Conservation (phyloP, 129 eudicot genomes). For the Pulicaria dysenterica region DNA sequence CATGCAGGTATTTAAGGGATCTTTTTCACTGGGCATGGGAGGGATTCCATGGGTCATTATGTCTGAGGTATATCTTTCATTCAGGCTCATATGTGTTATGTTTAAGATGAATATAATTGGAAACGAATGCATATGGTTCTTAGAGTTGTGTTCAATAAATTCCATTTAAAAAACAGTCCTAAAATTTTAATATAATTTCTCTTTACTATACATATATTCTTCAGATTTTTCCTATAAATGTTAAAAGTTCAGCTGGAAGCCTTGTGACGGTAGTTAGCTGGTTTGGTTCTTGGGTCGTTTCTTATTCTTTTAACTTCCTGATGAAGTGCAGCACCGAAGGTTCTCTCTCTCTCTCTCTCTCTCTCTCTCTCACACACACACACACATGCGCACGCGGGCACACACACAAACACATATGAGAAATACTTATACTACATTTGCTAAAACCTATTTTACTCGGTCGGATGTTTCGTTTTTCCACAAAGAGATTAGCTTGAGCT, state of each 20-base stretch:
- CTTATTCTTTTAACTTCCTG: conserved; percentile 70
- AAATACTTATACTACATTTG: too few relatives aligned
- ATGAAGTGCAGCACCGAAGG: conserved; percentile 76
- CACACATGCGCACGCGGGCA: too few relatives aligned
- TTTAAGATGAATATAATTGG: conserved; percentile 1
- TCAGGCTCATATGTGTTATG: conserved; percentile 7
- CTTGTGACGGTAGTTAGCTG: conserved; percentile 83
- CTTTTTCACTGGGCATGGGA: conserved; percentile 86
- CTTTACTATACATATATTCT: neutral
- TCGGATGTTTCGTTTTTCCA: too few relatives aligned
- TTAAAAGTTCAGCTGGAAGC: conserved; percentile 87
- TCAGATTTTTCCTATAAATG: conserved; percentile 86
- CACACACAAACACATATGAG: neutral
- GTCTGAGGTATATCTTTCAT: conserved; percentile 71
- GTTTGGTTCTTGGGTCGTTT: conserved; percentile 79
- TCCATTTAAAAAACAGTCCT: too few relatives aligned
- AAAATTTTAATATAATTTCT: too few relatives aligned
- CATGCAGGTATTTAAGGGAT: conserved; percentile 76
- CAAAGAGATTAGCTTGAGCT: too few relatives aligned
- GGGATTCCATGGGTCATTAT: conserved; percentile 91
- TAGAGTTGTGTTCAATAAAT: too few relatives aligned
- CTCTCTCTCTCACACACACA: neutral
- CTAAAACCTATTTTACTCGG: too few relatives aligned
- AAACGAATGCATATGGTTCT: neutral
- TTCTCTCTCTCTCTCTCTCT: conserved; percentile 25